A percentile compares a stretch with the other conserved stretches of the same genome.
Evolutionary conservation across 805 yeast genomes (phyloP).

Genomic region (Komagataella mondaviorum): DNA sequence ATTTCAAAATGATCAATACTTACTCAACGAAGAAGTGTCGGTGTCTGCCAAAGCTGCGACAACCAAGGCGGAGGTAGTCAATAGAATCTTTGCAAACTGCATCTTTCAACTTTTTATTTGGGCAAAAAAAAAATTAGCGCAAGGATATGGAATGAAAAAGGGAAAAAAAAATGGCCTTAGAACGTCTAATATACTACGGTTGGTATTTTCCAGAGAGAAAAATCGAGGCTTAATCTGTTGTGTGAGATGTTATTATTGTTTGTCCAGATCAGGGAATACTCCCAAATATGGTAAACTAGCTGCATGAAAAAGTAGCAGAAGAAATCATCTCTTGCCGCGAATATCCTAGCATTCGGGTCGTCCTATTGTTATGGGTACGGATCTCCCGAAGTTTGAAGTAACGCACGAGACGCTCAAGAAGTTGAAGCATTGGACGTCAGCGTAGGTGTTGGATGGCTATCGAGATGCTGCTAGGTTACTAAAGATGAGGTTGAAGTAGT

Average conservation of each 20-base stretch:
- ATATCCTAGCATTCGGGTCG: background rate
- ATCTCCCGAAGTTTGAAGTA: background rate
- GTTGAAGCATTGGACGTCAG: background rate
- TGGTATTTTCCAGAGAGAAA: background rate
- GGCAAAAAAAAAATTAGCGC: slow-evolving; percentile 4
- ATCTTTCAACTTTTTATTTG: slow-evolving; percentile 14
- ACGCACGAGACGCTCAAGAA: background rate
- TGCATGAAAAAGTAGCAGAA: background rate
- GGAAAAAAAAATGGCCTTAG: slow-evolving; percentile 1
- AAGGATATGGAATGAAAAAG: background rate
- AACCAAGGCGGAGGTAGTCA: slow-evolving; percentile 34
- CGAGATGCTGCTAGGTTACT: background rate
- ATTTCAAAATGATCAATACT: slow-evolving; percentile 11
- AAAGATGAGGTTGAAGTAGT: too few species aligned
- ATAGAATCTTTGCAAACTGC: slow-evolving; percentile 39
- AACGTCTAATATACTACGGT: background rate
- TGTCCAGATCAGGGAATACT: background rate
- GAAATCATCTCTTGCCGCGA: background rate
- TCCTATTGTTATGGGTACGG: background rate
- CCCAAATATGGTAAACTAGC: background rate
- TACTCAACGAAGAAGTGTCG: slow-evolving; percentile 22
- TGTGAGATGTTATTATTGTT: background rate
- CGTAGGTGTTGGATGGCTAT: background rate
- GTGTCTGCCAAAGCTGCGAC: slow-evolving; percentile 30
- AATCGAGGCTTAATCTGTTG: background rate